Evolutionary conservation across 2,329 filamentous ascomycete species (phyloP).

Genomic region (Fusarium drepaniforme): DNA sequence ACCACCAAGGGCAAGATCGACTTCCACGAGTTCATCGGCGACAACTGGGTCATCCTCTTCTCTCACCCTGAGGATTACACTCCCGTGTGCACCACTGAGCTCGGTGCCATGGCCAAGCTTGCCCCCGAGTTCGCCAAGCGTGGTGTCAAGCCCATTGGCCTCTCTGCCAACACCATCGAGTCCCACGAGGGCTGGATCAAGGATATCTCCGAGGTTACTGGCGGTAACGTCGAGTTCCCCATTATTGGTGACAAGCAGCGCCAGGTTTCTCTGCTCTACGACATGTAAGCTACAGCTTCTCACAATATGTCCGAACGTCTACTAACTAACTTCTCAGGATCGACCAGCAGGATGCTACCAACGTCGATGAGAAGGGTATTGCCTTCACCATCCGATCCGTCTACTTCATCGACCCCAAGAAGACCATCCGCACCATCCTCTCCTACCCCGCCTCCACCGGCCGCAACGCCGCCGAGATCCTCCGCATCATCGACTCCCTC

Average conservation of each 20-base stretch:
- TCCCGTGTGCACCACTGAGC: constrained; percentile 95
- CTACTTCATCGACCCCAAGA: constrained; percentile 93
- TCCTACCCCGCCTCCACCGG: constrained; percentile 93
- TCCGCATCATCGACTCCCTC: constrained; percentile 82
- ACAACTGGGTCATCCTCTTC: constrained; percentile 86
- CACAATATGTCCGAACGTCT: neutral
- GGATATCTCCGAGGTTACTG: constrained; percentile 85
- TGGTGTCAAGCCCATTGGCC: constrained; percentile 90
- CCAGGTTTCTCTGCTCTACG: constrained; percentile 80
- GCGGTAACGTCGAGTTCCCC: constrained; percentile 78
- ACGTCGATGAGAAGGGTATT: constrained; percentile 84
- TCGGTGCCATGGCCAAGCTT: constrained; percentile 92
- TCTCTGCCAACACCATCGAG: constrained; percentile 87
- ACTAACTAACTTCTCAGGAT: constrained; percentile 61
- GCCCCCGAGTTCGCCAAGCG: constrained; percentile 89
- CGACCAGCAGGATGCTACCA: constrained; percentile 84
- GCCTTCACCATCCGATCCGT: constrained; percentile 96
- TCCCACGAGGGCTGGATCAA: constrained; percentile 91
- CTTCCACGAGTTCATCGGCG: constrained; percentile 85
- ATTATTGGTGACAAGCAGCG: constrained; percentile 86
- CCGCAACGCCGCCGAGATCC: constrained; percentile 83
- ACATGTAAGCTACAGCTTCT: constrained; percentile 69
- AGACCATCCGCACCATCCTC: constrained; percentile 93
- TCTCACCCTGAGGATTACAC: constrained; percentile 93
- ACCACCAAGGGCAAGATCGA: constrained; percentile 83